A percentile compares a stretch with the other conserved stretches of the same genome.
These are phyloP conservation scores for Leptodontidium sp. DNA, from an alignment of 2,329 filamentous ascomycete genomes.

Conservation along the genomic window DNA sequence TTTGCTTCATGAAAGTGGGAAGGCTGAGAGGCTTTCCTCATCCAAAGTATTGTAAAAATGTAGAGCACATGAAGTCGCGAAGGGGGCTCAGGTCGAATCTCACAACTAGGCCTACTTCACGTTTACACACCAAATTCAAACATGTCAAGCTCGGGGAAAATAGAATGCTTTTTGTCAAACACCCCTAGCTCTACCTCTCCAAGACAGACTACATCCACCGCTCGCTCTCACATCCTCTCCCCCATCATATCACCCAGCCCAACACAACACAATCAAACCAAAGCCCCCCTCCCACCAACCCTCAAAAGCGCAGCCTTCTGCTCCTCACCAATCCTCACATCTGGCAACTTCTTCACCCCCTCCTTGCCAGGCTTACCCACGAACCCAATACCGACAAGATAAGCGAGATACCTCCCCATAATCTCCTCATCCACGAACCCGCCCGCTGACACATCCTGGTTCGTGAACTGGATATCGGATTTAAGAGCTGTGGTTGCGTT, in stretches of 20 bases:
- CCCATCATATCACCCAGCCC: not conserved
- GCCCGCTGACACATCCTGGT: constrained; percentile 42
- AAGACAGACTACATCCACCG: not conserved
- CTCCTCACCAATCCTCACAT: constrained; percentile 24
- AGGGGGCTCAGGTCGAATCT: too few relatives aligned
- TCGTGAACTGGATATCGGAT: constrained; percentile 58
- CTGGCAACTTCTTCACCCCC: constrained; percentile 18
- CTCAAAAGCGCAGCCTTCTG: constrained; percentile 32
- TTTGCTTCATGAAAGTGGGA: too few relatives aligned
- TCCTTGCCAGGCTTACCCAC: constrained; percentile 41
- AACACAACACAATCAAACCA: constrained; percentile 22
- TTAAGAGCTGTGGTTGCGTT: constrained; percentile 73
- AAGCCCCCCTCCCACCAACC: constrained; percentile 32
- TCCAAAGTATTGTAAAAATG: too few relatives aligned
- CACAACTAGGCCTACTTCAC: too few relatives aligned
- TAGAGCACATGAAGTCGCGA: too few relatives aligned
- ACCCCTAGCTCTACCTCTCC: not conserved
- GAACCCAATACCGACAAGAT: constrained; percentile 45
- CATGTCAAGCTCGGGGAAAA: not conserved
- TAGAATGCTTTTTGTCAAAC: not conserved
- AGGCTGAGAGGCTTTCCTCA: too few relatives aligned
- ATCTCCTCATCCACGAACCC: constrained; percentile 42
- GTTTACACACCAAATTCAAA: too few relatives aligned
- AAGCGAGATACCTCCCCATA: constrained; percentile 45
- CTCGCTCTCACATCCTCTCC: not conserved